These are phyloP conservation scores for Drosera capensis DNA, from an alignment of 148 eudicot species.

Conservation along the genomic window DNA sequence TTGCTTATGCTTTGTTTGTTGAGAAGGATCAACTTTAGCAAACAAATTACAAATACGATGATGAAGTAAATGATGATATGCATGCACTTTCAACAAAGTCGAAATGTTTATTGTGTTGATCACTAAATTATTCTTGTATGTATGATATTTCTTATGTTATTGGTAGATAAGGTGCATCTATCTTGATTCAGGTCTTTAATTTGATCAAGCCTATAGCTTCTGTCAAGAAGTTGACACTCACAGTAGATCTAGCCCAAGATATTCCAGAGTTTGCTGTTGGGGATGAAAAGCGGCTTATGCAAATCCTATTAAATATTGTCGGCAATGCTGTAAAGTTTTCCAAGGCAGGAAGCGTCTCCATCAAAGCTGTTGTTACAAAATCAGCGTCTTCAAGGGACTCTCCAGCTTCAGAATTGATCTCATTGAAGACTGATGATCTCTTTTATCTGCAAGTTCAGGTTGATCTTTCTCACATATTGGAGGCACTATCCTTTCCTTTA, in stretches of 20 bases:
- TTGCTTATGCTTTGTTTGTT: too few relatives aligned
- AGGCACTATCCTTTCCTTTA: background rate
- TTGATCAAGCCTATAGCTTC: constrained; percentile 76
- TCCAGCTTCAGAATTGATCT: constrained; percentile 51
- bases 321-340: constrained; percentile 92
- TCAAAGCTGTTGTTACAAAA: constrained; percentile 46
- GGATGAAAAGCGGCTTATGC: constrained; percentile 84
- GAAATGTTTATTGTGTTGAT: too few relatives aligned
- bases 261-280: constrained; percentile 70
- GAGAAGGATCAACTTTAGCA: too few relatives aligned
- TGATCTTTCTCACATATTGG: background rate
- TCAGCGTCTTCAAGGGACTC: constrained; percentile 51
- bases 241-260: constrained; percentile 46
- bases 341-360: constrained; percentile 65
- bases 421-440: constrained; percentile 43
- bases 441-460: constrained; percentile 82
- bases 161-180: constrained; percentile 6
- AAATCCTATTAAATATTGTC: constrained; percentile 58
- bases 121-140: too few relatives aligned
- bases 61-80: too few relatives aligned
- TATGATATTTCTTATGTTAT: background rate
- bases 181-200: constrained; percentile 46
- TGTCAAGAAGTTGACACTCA: constrained; percentile 46
- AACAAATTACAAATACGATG: too few relatives aligned
- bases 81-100: too few relatives aligned